Evolutionary conservation across 1,284 basidiomycete species (phyloP).

Genomic region (Sanghuangporus weigelae): DNA sequence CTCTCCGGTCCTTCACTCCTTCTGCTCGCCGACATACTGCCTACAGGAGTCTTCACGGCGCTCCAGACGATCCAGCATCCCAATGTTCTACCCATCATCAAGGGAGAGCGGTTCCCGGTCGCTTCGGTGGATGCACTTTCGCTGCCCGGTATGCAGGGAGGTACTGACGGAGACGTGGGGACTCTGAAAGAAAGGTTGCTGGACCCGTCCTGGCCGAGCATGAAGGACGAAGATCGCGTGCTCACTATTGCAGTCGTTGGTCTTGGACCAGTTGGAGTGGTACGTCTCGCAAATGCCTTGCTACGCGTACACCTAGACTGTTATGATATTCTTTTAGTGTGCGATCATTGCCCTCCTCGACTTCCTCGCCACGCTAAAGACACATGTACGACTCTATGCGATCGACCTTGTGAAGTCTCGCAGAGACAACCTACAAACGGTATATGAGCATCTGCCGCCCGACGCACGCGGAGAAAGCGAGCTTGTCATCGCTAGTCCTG

Average conservation of each 20-base stretch:
- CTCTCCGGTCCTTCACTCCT: slow-evolving; percentile 58
- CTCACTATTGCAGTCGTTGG: slow-evolving; percentile 64
- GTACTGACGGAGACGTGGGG: background rate
- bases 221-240: slow-evolving; percentile 39
- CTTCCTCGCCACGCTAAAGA: slow-evolving; percentile 39
- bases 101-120: slow-evolving; percentile 52
- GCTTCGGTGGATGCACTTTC: slow-evolving; percentile 29
- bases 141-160: slow-evolving; percentile 3
- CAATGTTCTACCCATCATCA: slow-evolving; percentile 54
- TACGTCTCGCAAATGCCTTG: slow-evolving; percentile 25
- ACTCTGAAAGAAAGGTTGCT: slow-evolving; percentile 4
- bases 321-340: slow-evolving; percentile 35
- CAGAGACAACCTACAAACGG: slow-evolving; percentile 49
- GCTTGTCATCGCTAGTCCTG: slow-evolving; percentile 46
- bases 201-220: slow-evolving; percentile 18
- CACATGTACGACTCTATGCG: slow-evolving; percentile 52
- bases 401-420: slow-evolving; percentile 56
- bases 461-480: slow-evolving; percentile 40
- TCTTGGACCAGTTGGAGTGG: slow-evolving; percentile 71
- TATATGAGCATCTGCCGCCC: slow-evolving; percentile 46
- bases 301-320: slow-evolving; percentile 8
- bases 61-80: slow-evolving; percentile 69
- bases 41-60: slow-evolving; percentile 74
- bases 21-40: slow-evolving; percentile 78
- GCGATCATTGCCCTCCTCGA: slow-evolving; percentile 61